Evolutionary conservation across 2,329 filamentous ascomycete species (phyloP).

Genomic region (Exophiala spinifera): DNA sequence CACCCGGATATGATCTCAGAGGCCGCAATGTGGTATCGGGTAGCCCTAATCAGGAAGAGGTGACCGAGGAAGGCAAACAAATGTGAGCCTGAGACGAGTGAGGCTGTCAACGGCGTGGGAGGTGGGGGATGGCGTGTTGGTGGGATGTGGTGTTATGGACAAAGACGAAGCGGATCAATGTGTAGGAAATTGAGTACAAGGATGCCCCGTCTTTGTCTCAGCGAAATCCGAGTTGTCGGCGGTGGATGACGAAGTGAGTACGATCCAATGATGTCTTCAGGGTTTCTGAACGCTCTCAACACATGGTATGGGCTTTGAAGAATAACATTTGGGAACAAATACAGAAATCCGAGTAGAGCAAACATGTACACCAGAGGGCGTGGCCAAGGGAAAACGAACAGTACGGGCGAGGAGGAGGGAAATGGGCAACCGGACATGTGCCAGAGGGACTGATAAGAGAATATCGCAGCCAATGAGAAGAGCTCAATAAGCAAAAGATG

Average conservation of each 20-base stretch:
- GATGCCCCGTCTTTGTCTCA: no score
- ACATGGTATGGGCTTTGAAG: not conserved
- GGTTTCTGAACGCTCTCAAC: no score
- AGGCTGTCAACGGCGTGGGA: slow-evolving; percentile 6
- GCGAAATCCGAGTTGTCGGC: no score
- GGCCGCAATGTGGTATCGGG: not conserved
- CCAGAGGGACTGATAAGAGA: not conserved
- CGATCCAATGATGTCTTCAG: no score
- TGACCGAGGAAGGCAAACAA: not conserved
- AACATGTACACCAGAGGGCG: not conserved
- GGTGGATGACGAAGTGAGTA: no score
- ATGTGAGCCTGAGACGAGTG: not conserved
- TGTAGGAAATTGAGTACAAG: no score
- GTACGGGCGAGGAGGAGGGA: not conserved
- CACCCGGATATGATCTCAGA: not conserved
- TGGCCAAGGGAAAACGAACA: not conserved
- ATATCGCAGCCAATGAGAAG: not conserved
- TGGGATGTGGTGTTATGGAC: not conserved
- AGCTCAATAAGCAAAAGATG: not conserved
- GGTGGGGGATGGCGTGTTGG: not conserved
- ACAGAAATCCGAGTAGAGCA: not conserved
- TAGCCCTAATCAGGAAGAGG: not conserved
- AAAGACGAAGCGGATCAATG: not conserved
- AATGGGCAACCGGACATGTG: slow-evolving; percentile 4
- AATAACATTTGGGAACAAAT: no score